Base-by-base conservation (phyloP, 495 filamentous ascomycete genomes). In the Rhypophila decipiens region DNA sequence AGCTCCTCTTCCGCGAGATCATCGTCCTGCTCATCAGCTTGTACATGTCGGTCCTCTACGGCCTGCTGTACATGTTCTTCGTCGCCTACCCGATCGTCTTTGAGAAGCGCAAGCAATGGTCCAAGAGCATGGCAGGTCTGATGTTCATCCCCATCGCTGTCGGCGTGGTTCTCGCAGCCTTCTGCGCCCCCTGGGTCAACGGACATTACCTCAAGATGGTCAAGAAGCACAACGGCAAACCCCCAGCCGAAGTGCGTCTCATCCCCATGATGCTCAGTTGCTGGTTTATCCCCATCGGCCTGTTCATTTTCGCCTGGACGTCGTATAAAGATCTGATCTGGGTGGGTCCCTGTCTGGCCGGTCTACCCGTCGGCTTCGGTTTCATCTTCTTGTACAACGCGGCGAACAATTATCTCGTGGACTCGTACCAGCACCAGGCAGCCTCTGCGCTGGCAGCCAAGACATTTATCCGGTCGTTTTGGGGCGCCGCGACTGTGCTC, bases 361-460 rank as follows among this genome's bases (percentile, higher is more conserved):
- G 87, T 29, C 82, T 83, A 54, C 84, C 86, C 7, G 78, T 90
- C 44, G 87, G 86, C 5, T 90, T 90, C 60, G 87, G 87, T 20
- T 88, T 93, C 61, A 87, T 90, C 59, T 88, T 90, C 68, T 67
- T 91, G 19, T 91, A 90, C 67, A 90, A 90, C 68, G 73, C 83
- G 8, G 86, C 86, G 41, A 90, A 87, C 67, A 90, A 91, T 69
- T 90, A 90, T 60, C 51, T 75, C 55, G 86, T 93, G 45, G 87
- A 93, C 64, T 83, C 85, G 0, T 90, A 90, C 65, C 85, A 88
- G 60, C 81, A 88, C 60, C 84, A 88, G 67, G 87, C 87, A n/a
- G 87, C 87, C 1, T 86, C 82, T 5, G 87, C 87, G 0, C 76
- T 91, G n/a, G 87, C 87, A 2, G 86, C 87, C 39, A 90, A 90